These are phyloP conservation scores for Auriculariales sp. DNA, from an alignment of 768 basidiomycete genomes.

Conservation along the genomic window DNA sequence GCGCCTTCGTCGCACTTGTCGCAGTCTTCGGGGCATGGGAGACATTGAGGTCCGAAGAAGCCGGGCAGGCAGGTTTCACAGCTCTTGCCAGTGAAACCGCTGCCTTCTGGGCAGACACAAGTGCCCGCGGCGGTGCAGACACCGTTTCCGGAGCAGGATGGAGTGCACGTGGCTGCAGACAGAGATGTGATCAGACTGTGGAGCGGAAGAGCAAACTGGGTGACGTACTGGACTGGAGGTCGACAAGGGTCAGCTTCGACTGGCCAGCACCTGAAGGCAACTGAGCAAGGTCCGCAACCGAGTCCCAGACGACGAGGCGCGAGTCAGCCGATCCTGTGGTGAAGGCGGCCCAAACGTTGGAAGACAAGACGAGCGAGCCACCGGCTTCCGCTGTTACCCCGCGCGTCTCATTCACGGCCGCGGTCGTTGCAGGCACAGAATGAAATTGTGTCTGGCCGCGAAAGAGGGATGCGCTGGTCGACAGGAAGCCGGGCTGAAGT, in stretches of 20 bases:
- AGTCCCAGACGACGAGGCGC: slow-evolving; percentile 64
- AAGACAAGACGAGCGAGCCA: slow-evolving; percentile 52
- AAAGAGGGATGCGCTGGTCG: slow-evolving; percentile 49
- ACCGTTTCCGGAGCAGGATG: slow-evolving; percentile 58
- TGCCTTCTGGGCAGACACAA: slow-evolving; percentile 54
- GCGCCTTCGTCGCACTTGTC: slow-evolving; percentile 64
- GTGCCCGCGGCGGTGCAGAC: slow-evolving; percentile 56
- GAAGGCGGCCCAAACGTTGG: slow-evolving; percentile 55
- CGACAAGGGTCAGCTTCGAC: slow-evolving; percentile 36
- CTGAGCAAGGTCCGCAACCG: slow-evolving; percentile 59
- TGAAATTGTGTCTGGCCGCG: slow-evolving; percentile 50
- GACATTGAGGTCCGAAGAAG: slow-evolving; percentile 63
- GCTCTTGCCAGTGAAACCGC: slow-evolving; percentile 49
- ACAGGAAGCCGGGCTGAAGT: slow-evolving; percentile 50
- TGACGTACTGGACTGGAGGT: slow-evolving; percentile 39
- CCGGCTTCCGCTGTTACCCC: slow-evolving; percentile 26
- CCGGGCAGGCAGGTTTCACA: slow-evolving; percentile 68
- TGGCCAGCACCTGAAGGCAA: slow-evolving; percentile 33
- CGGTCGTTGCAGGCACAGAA: slow-evolving; percentile 35
- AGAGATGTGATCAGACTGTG: neutral
- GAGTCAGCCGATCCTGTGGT: slow-evolving; percentile 34
- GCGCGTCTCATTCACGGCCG: slow-evolving; percentile 18
- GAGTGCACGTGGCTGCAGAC: slow-evolving; percentile 41
- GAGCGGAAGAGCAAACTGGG: neutral
- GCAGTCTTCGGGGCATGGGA: slow-evolving; percentile 57